phyloP scores from a whole-genome alignment of 306 rosid species.

The Psophocarpus tetragonolobus region DNA sequence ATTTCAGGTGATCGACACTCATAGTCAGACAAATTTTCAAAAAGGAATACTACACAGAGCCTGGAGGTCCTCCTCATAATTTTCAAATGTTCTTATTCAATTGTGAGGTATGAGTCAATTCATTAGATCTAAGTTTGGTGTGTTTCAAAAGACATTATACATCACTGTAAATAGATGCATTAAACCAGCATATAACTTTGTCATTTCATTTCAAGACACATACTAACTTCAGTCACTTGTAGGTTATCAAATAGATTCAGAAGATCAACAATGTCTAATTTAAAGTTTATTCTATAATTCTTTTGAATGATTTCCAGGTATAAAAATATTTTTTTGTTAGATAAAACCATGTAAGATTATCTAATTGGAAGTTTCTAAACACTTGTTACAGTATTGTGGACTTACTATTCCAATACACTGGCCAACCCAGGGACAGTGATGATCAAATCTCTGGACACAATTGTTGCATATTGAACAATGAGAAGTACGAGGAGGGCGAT shows the following conservation, averaged over 20 bases:
- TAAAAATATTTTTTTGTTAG: background rate
- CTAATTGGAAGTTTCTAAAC: constrained; percentile 1
- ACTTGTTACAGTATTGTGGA: constrained; percentile 13
- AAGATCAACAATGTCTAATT: background rate
- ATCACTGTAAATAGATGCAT: background rate
- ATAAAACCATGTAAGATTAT: constrained; percentile 3
- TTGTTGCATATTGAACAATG: constrained; percentile 99
- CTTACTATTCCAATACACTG: constrained; percentile 98
- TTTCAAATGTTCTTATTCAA: background rate
- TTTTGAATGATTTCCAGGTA: constrained; percentile 23
- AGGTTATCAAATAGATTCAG: constrained; percentile 3
- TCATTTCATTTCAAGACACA: background rate
- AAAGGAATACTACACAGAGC: background rate
- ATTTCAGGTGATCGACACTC: background rate
- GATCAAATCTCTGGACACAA: constrained; percentile 95
- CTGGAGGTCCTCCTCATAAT: background rate
- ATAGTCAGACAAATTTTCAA: background rate
- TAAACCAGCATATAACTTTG: background rate
- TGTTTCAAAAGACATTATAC: background rate
- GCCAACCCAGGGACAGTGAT: constrained; percentile 99
- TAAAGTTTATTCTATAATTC: constrained; percentile 4
- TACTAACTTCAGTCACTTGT: constrained; percentile 1
- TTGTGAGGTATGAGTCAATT: background rate
- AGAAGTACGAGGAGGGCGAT: constrained; percentile 96
- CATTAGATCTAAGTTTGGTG: background rate